These are phyloP conservation scores for Boletus mariae DNA, from an alignment of 1,284 basidiomycete species.

Conservation along the genomic window DNA sequence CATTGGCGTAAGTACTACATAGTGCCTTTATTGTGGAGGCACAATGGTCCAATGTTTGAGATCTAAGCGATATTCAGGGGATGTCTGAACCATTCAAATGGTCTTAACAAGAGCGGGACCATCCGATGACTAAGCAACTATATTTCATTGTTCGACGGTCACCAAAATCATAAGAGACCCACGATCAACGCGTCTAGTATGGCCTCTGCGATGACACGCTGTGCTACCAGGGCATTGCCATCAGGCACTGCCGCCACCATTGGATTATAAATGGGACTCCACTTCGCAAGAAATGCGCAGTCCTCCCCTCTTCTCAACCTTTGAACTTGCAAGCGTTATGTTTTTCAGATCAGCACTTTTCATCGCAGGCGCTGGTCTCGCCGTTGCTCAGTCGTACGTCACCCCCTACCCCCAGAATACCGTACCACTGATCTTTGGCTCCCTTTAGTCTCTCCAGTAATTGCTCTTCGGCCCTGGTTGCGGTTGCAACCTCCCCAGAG, in stretches of 20 bases:
- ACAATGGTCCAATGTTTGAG: too few relatives aligned
- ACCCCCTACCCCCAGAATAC: neutral
- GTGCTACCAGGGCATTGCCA: neutral
- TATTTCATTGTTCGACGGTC: neutral
- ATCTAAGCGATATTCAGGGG: too few relatives aligned
- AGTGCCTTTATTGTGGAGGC: too few relatives aligned
- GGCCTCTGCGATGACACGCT: neutral
- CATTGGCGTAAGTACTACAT: too few relatives aligned
- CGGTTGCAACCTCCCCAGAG: slow-evolving; percentile 43
- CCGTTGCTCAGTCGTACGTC: slow-evolving; percentile 45
- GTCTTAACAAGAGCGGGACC: too few relatives aligned
- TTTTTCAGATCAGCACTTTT: slow-evolving; percentile 32
- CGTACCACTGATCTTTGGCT: slow-evolving; percentile 12
- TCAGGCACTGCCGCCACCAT: neutral
- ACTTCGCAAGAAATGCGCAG: slow-evolving; percentile 11
- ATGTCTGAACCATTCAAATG: too few relatives aligned
- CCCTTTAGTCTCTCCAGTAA: slow-evolving; percentile 15
- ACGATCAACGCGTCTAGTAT: too few relatives aligned
- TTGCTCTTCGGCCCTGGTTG: slow-evolving; percentile 36
- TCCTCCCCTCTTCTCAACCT: neutral
- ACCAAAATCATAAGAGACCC: too few relatives aligned
- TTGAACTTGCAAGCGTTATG: slow-evolving; percentile 11
- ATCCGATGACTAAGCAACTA: neutral
- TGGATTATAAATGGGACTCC: slow-evolving; percentile 15
- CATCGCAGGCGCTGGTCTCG: slow-evolving; percentile 38